phyloP scores from a whole-genome alignment of 2,329 filamentous ascomycete genomes.

The Pezicula neosporulosa region DNA sequence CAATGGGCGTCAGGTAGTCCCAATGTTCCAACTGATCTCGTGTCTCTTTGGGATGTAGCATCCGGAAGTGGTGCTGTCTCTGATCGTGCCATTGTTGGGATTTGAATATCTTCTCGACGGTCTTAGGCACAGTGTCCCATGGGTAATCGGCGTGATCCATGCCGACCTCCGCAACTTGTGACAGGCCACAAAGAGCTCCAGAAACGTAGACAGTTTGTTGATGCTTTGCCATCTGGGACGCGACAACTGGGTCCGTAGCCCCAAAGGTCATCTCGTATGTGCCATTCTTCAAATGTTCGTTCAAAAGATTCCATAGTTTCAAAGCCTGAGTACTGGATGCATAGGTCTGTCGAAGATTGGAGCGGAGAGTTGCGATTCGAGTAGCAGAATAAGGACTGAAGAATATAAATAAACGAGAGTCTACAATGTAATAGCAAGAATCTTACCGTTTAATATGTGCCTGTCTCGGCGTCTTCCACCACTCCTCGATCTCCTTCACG shows the following conservation, averaged over 20 bases:
- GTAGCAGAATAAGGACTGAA: constrained; percentile 29
- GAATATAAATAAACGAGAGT: no score
- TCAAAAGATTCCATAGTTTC: constrained; percentile 34
- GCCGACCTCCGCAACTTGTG: constrained; percentile 32
- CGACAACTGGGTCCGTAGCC: constrained; percentile 32
- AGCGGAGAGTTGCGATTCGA: constrained; percentile 31
- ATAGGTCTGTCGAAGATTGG: constrained; percentile 24
- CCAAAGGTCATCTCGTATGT: constrained; percentile 35
- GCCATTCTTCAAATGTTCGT: constrained; percentile 29
- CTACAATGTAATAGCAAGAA: no score
- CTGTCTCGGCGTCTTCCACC: constrained; percentile 29
- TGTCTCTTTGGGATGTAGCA: constrained; percentile 27
- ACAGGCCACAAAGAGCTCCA: constrained; percentile 35
- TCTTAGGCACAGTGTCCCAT: constrained; percentile 37
- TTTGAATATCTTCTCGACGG: constrained; percentile 37
- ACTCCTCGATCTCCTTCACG: constrained; percentile 30
- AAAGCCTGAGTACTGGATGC: constrained; percentile 29
- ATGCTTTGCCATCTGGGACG: constrained; percentile 34
- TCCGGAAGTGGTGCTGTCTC: constrained; percentile 34
- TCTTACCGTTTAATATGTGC: constrained; percentile 20
- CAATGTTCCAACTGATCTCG: constrained; percentile 31
- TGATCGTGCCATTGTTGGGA: constrained; percentile 38
- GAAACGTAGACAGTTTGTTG: constrained; percentile 37
- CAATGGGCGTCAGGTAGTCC: constrained; percentile 36
- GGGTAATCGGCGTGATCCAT: constrained; percentile 40